phyloP scores from a whole-genome alignment of 2,329 filamentous ascomycete species.

The Aspergillus piperis region DNA sequence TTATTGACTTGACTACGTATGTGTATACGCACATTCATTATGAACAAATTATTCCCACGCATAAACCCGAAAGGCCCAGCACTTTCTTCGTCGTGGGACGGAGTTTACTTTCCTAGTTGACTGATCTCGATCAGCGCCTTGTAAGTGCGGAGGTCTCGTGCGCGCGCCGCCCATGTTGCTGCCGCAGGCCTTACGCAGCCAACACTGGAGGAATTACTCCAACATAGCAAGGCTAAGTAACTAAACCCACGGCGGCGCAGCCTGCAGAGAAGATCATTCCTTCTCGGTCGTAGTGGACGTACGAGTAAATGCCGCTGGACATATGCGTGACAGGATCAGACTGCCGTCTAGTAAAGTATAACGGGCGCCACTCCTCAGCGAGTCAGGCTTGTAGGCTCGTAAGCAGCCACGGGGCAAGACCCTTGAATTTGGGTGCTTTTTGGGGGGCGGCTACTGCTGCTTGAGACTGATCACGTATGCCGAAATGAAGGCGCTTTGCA shows the following conservation, averaged over 20 bases:
- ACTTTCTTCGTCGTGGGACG: not conserved
- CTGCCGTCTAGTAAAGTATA: not conserved
- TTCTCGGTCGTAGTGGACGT: slow-evolving; percentile 1
- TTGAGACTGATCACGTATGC: not conserved
- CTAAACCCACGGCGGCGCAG: not conserved
- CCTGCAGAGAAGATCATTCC: slow-evolving; percentile 7
- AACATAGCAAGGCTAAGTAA: not conserved
- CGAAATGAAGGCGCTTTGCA: not conserved
- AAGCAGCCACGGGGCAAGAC: slow-evolving; percentile 1
- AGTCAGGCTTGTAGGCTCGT: not conserved
- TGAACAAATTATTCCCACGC: not conserved
- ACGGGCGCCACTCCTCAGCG: not conserved
- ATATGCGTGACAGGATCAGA: not conserved
- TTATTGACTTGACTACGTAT: not conserved
- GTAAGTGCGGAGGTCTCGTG: not conserved
- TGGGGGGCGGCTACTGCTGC: no score
- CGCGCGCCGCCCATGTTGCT: not conserved
- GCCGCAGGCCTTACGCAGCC: not conserved
- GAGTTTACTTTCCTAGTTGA: not conserved
- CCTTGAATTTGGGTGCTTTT: not conserved
- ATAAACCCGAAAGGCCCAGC: not conserved
- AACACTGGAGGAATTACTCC: not conserved
- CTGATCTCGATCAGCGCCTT: not conserved
- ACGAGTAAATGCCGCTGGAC: not conserved
- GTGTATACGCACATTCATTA: not conserved